These are phyloP conservation scores for Grifola frondosa DNA, from an alignment of 1,284 basidiomycete genomes.

Conservation along the genomic window DNA sequence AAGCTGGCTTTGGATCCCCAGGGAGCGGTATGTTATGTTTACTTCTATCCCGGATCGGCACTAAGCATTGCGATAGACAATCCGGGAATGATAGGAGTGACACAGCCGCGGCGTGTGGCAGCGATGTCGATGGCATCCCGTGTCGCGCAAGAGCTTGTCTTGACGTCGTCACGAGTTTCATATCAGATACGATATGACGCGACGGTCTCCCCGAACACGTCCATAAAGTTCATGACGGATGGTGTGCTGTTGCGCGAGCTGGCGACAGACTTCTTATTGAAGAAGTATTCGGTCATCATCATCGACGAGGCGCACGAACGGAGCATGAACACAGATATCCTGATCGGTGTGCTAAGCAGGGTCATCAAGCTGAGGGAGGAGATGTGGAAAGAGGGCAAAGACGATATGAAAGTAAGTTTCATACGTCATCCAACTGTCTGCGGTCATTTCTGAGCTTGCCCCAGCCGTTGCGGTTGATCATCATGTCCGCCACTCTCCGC, in stretches of 20 bases:
- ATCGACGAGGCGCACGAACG: constrained; percentile 98
- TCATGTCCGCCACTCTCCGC: constrained; percentile 98
- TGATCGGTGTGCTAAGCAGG: constrained; percentile 93
- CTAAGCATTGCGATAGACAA: constrained; percentile 74
- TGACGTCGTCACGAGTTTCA: constrained; percentile 81
- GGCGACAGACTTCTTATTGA: constrained; percentile 86
- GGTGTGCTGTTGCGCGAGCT: constrained; percentile 95
- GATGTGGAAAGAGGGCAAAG: constrained; percentile 78
- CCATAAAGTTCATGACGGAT: constrained; percentile 99
- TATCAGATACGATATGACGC: constrained; percentile 98
- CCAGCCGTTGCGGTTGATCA: constrained; percentile 87
- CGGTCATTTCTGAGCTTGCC: not conserved
- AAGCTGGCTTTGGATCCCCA: constrained; percentile 90
- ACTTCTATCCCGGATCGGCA: not conserved
- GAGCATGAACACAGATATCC: constrained; percentile 97
- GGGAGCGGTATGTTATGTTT: constrained; percentile 64
- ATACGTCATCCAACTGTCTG: not conserved
- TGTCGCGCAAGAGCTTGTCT: constrained; percentile 85
- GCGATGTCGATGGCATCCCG: constrained; percentile 95
- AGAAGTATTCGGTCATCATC: constrained; percentile 91
- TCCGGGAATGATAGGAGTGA: constrained; percentile 97
- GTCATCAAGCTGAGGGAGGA: constrained; percentile 88
- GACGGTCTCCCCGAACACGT: constrained; percentile 84
- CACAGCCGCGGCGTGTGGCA: constrained; percentile 96
- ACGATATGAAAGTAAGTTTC: constrained; percentile 55